Evolutionary conservation across 345 rosid genomes (phyloP).

Genomic region (Rhodamnia rubescens): DNA sequence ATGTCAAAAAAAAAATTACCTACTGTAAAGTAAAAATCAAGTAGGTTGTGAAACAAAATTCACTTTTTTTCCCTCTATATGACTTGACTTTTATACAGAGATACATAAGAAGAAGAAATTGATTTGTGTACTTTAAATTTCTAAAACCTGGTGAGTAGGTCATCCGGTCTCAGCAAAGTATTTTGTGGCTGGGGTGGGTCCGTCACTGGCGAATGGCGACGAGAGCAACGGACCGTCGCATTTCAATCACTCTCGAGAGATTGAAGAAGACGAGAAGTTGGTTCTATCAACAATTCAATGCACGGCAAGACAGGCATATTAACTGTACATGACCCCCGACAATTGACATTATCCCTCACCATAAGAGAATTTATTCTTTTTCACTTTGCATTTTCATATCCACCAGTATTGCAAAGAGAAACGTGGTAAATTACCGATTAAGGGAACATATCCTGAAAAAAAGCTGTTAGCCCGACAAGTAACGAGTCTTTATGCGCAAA

Average conservation of each 20-base stretch:
- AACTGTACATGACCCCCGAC: background rate
- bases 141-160: background rate
- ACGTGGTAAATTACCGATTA: background rate
- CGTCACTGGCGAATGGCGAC: too few relatives aligned
- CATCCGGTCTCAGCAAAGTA: background rate
- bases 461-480: accelerated
- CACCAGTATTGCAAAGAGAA: background rate
- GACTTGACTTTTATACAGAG: too few relatives aligned
- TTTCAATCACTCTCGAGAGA: background rate
- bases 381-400: background rate
- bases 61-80: too few relatives aligned
- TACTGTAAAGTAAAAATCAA: too few relatives aligned
- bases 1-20: too few relatives aligned
- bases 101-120: too few relatives aligned
- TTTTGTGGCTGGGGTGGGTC: background rate
- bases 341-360: background rate
- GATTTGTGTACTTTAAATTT: background rate
- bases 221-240: background rate
- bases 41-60: too few relatives aligned
- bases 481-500: too few relatives aligned
- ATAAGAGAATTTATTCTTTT: background rate
- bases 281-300: background rate
- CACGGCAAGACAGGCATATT: background rate
- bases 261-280: too few relatives aligned
- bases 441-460: background rate